These are phyloP conservation scores for Thelephora terrestris DNA, from an alignment of 1,284 basidiomycete genomes.

Conservation along the genomic window DNA sequence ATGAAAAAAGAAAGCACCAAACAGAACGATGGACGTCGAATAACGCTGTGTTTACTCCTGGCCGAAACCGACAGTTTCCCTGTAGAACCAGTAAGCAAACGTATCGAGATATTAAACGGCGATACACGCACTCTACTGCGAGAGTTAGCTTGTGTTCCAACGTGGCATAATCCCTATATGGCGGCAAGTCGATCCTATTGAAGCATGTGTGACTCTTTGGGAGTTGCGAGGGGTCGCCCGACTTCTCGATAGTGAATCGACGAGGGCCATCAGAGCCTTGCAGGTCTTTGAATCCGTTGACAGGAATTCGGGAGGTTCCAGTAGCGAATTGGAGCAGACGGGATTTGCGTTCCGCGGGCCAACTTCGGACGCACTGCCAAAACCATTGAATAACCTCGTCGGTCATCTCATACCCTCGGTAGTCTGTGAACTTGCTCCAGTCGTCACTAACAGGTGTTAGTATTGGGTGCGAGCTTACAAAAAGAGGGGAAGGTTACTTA, in stretches of 20 bases:
- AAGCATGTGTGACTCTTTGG: constrained; percentile 91
- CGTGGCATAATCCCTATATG: constrained; percentile 85
- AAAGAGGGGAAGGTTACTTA: constrained; percentile 27
- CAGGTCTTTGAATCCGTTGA: constrained; percentile 98
- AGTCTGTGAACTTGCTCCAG: constrained; percentile 83
- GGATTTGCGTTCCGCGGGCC: constrained; percentile 95
- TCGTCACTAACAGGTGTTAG: constrained; percentile 50
- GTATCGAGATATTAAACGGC: constrained; percentile 5
- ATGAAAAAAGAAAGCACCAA: not conserved
- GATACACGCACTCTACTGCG: constrained; percentile 70
- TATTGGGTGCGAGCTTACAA: not conserved
- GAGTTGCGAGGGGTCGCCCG: constrained; percentile 83
- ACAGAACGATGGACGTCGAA: constrained; percentile 2
- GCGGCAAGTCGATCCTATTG: constrained; percentile 85
- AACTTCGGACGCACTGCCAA: constrained; percentile 95
- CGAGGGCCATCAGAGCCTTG: constrained; percentile 96
- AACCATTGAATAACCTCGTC: constrained; percentile 99
- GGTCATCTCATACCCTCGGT: constrained; percentile 74
- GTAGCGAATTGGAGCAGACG: constrained; percentile 95
- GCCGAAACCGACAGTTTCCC: constrained; percentile 37
- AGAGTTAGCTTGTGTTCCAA: constrained; percentile 84
- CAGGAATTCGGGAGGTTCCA: constrained; percentile 93
- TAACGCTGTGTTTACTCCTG: constrained; percentile 26
- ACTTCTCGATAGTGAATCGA: constrained; percentile 93
- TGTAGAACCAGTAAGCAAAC: constrained; percentile 11